Percentiles rank a stretch among this genome's conserved stretches.
These are phyloP conservation scores for Blumeria graminis DNA, from an alignment of 2,329 filamentous ascomycete species.

Conservation along the genomic window DNA sequence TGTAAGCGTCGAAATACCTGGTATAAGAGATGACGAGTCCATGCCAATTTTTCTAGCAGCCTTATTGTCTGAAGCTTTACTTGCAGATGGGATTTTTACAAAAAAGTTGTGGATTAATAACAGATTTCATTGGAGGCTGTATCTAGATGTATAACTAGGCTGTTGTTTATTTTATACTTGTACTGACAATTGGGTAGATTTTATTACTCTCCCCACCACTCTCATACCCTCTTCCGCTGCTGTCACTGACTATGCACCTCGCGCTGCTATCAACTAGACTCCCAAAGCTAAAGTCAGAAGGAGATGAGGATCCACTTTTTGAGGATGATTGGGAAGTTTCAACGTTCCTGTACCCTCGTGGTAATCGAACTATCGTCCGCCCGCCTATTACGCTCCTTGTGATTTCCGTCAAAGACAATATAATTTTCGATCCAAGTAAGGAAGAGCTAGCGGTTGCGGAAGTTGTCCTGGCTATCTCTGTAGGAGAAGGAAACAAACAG, in stretches of 20 bases:
- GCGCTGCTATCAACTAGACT: slow-evolving; percentile 72
- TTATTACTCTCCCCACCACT: slow-evolving; percentile 79
- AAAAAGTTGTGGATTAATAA: slow-evolving; percentile 65
- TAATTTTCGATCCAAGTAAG: slow-evolving; percentile 78
- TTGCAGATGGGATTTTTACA: slow-evolving; percentile 44
- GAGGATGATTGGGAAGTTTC: slow-evolving; percentile 92
- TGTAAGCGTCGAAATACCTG: slow-evolving; percentile 76
- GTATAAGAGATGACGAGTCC: slow-evolving; percentile 73
- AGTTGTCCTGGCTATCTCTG: slow-evolving; percentile 62
- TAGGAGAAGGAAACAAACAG: slow-evolving; percentile 24
- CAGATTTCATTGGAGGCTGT: slow-evolving; percentile 90
- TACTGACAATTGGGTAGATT: slow-evolving; percentile 29
- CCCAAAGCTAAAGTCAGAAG: slow-evolving; percentile 64
- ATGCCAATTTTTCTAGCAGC: slow-evolving; percentile 66
- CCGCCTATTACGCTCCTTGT: slow-evolving; percentile 83
- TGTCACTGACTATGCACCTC: slow-evolving; percentile 81
- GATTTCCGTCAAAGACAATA: slow-evolving; percentile 61
- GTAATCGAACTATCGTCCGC: slow-evolving; percentile 18
- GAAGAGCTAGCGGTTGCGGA: slow-evolving; percentile 91
- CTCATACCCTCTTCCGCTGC: slow-evolving; percentile 77
- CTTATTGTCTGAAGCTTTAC: slow-evolving; percentile 71
- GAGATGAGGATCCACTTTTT: slow-evolving; percentile 90
- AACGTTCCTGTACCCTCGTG: slow-evolving; percentile 39
- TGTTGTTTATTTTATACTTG: not conserved
- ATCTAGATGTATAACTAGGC: slow-evolving; percentile 51